These are phyloP conservation scores for Pharnaceum exiguum DNA, from an alignment of 148 eudicot species.

Conservation along the genomic window DNA sequence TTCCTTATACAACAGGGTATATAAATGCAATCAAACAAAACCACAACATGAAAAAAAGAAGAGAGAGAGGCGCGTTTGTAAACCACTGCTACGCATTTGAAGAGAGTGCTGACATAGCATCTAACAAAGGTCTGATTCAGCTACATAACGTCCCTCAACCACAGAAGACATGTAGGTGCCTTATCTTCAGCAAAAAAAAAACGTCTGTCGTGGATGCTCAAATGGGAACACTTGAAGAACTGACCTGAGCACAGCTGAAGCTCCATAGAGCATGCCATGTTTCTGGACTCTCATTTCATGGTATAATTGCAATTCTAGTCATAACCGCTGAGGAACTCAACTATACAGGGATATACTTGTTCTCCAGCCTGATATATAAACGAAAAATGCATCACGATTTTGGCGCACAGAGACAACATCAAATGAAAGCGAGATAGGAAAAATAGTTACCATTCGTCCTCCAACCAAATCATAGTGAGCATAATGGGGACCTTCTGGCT, in stretches of 20 bases:
- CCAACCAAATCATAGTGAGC: conserved; percentile 97
- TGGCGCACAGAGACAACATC: neutral
- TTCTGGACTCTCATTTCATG: neutral
- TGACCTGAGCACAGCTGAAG: neutral
- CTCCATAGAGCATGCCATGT: neutral
- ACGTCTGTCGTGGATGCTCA: neutral
- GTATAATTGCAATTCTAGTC: conserved; percentile 29
- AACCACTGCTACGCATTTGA: too few relatives aligned
- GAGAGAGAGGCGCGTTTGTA: too few relatives aligned
- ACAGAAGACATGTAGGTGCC: neutral
- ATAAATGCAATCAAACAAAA: too few relatives aligned
- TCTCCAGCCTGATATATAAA: conserved; percentile 69
- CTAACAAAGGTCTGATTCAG: too few relatives aligned
- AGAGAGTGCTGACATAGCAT: too few relatives aligned
- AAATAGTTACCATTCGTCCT: conserved; percentile 60
- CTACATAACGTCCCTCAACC: neutral
- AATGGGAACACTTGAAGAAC: neutral
- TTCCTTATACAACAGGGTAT: too few relatives aligned
- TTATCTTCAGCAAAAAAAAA: conserved; percentile 4
- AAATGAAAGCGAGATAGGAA: neutral
- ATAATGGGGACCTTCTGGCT: conserved; percentile 87
- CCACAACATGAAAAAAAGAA: too few relatives aligned
- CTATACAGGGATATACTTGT: conserved; percentile 76
- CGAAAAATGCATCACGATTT: neutral
- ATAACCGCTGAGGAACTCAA: conserved; percentile 49